A percentile compares a stretch with the other conserved stretches of the same genome.
phyloP scores from a whole-genome alignment of 352 stramenopile genomes.

The Blastocystis sp. region DNA sequence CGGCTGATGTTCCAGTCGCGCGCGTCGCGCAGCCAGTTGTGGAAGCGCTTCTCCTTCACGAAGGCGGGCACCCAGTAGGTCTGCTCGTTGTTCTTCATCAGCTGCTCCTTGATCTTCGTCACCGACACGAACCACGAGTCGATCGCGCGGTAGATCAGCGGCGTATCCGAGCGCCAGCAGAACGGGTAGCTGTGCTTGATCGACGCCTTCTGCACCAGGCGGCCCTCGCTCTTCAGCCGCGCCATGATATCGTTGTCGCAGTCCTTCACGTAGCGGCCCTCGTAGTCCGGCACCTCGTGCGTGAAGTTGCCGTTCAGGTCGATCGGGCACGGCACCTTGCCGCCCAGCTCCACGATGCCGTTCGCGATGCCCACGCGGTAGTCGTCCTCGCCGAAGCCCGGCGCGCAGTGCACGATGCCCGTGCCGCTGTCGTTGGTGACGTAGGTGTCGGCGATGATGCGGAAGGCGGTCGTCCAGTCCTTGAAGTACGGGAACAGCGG shows the following conservation, averaged over 20 bases:
- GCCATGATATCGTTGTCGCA: slow-evolving; percentile 92
- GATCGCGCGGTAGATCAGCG: slow-evolving; percentile 98
- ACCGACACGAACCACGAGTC: slow-evolving; percentile 98
- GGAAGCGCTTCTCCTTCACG: slow-evolving; percentile 98
- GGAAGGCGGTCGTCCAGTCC: slow-evolving; percentile 84
- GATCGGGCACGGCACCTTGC: slow-evolving; percentile 88
- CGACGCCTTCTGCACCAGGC: slow-evolving; percentile 92
- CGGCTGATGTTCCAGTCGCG: slow-evolving; percentile 97
- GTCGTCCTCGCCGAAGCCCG: slow-evolving; percentile 99
- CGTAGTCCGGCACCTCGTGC: slow-evolving; percentile 44
- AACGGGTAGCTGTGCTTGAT: slow-evolving; percentile 98
- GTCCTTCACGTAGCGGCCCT: slow-evolving; percentile 91
- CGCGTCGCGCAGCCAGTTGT: slow-evolving; percentile 97
- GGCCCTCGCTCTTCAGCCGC: slow-evolving; percentile 86
- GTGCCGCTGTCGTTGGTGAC: slow-evolving; percentile 90
- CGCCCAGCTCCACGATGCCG: slow-evolving; percentile 88
- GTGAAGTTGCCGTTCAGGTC: slow-evolving; percentile 91
- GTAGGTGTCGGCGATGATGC: slow-evolving; percentile 92
- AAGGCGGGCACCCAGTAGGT: slow-evolving; percentile 84
- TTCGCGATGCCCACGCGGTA: slow-evolving; percentile 95
- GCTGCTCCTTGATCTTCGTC: slow-evolving; percentile 91
- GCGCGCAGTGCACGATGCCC: slow-evolving; percentile 95
- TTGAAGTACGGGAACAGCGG: slow-evolving; percentile 93
- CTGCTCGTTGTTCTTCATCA: slow-evolving; percentile 83
- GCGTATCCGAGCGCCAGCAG: slow-evolving; percentile 98